These are phyloP conservation scores for Serendipita vermifera DNA, from an alignment of 768 basidiomycete species.

Conservation along the genomic window DNA sequence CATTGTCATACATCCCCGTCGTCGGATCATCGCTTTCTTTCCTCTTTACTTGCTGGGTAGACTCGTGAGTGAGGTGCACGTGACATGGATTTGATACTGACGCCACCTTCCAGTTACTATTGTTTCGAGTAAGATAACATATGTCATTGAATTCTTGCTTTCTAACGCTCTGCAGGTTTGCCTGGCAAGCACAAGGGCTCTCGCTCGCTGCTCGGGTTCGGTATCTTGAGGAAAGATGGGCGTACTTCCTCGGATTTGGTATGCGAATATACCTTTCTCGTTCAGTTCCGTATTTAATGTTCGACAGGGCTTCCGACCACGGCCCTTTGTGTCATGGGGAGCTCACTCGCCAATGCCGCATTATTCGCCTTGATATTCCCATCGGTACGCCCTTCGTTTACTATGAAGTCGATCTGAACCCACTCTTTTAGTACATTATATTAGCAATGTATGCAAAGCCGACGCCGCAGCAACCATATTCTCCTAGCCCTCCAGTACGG, in stretches of 20 bases:
- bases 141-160: constrained; percentile 10
- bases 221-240: constrained; percentile 78
- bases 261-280: constrained; percentile 13
- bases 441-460: constrained; percentile 72
- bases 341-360: constrained; percentile 65
- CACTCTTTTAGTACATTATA: constrained; percentile 53
- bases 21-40: constrained; percentile 50
- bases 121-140: constrained; percentile 58
- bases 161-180: constrained; percentile 36
- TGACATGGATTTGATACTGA: constrained; percentile 8
- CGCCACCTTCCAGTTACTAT: constrained; percentile 48
- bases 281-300: neutral
- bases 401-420: neutral
- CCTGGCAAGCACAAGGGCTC: constrained; percentile 63
- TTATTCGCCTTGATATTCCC: constrained; percentile 76
- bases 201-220: constrained; percentile 55
- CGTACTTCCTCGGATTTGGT: constrained; percentile 80
- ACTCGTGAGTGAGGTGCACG: constrained; percentile 49
- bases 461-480: constrained; percentile 62
- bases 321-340: constrained; percentile 57
- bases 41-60: constrained; percentile 71
- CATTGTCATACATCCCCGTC: constrained; percentile 48
- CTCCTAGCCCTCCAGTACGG: constrained; percentile 30
- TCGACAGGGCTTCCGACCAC: constrained; percentile 54
- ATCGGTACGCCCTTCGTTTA: constrained; percentile 34